Base-by-base conservation (phyloP, 768 basidiomycete genomes). In the Russula abietina region DNA sequence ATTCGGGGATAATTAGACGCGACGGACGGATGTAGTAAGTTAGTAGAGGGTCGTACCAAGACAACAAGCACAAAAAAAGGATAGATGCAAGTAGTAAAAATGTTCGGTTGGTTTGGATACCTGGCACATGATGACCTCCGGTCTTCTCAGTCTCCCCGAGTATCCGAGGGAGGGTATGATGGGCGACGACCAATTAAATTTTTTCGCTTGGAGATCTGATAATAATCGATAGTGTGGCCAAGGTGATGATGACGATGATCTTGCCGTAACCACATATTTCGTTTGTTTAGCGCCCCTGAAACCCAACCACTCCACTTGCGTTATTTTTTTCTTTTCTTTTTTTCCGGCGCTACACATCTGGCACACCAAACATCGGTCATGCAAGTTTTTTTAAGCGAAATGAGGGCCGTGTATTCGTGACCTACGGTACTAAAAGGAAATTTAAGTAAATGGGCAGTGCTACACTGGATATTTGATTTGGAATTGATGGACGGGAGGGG, bases 401-500 rank as follows among this genome's bases (percentile, higher is more conserved):
- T 54, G 19, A 32, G 54, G 54, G 48, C 59, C 58, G 39, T 60
- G 63, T 64, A 60, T 60, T 64, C 36, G 58, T 64, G 58, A 60
- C 58, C 58, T 55, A 59, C 38, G 1, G 16, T 39, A 51, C 57
- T 64, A 59, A 43, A n/a, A 54, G n/a, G 30, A 52, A 30, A 59
- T 64, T 58, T 64, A 64, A 64, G 48, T 59, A 64, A 55, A 54
- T 55, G 46, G 59, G 63, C 63, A 14, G 54, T 64, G 63, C 63
- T 64, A 64, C 63, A 64, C 41, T 64, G 63, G 58, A 60, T 64
- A 64, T 60, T 59, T 45, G 57, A 26, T 43, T 55, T 64, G 58
- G 57, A 26, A 33, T 55, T 64, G 58, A 64, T 52, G 43, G 58
- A 64, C 55, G 57, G 50, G 4, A 49, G 46, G 32, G 46, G 32